A percentile compares a stretch with the other conserved stretches of the same genome.
Conservation (phyloP, 192 early-diverging fungal genomes). For the Backusella westeae region DNA sequence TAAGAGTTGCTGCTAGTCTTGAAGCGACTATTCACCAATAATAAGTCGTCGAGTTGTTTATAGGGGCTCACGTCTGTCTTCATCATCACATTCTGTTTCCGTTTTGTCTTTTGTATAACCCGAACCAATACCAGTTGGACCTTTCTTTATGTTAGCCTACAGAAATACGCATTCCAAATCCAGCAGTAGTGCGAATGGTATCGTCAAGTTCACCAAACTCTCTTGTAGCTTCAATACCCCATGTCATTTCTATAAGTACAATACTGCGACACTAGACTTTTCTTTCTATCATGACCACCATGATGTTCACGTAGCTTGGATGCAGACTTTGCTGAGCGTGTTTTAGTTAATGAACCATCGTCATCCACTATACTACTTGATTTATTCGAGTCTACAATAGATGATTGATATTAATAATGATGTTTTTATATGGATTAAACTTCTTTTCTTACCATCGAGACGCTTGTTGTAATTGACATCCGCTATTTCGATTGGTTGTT, state of each 20-base stretch:
- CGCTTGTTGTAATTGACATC: too few species aligned
- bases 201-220: conserved; percentile 49
- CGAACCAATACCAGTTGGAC: conserved; percentile 72
- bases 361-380: conserved; percentile 17
- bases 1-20: conserved; percentile 30
- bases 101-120: conserved; percentile 30
- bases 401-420: not conserved
- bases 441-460: conserved; percentile 28
- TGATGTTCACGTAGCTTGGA: conserved; percentile 62
- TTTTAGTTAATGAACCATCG: not conserved
- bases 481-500: too few species aligned
- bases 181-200: conserved; percentile 47
- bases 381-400: conserved; percentile 22
- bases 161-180: conserved; percentile 60
- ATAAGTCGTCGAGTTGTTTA: conserved; percentile 41
- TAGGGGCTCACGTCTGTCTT: conserved; percentile 22
- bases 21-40: conserved; percentile 32
- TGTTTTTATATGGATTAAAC: not conserved
- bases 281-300: conserved; percentile 60
- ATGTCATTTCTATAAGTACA: conserved; percentile 67
- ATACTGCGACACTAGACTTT: conserved; percentile 74
- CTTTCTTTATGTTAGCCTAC: conserved; percentile 62
- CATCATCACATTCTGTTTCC: conserved; percentile 26
- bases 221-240: conserved; percentile 55
- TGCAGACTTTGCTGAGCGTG: conserved; percentile 37